Evolutionary conservation across 352 stramenopile species (phyloP).

Genomic region (Phytophthora citrophthora): DNA sequence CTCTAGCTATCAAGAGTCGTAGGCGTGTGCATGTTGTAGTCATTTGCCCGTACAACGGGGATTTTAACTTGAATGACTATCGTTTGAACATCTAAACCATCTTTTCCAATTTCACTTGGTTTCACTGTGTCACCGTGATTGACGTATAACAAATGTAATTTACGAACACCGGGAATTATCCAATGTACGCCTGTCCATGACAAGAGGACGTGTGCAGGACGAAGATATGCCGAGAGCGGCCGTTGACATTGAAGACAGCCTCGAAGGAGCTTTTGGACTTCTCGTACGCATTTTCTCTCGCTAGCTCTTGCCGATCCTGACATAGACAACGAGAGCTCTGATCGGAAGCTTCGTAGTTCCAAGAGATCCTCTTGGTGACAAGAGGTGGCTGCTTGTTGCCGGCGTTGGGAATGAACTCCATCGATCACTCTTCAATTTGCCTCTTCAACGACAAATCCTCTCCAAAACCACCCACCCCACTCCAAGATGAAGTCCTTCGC

Average conservation of each 20-base stretch:
- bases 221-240: slow-evolving; percentile 20
- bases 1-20: slow-evolving; percentile 17
- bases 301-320: slow-evolving; percentile 20
- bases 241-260: slow-evolving; percentile 11
- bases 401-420: neutral
- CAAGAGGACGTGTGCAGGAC: neutral
- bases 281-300: neutral
- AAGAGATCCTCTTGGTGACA: slow-evolving; percentile 13
- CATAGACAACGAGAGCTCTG: slow-evolving; percentile 9
- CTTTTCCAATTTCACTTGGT: slow-evolving; percentile 14
- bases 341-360: neutral
- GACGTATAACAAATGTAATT: neutral
- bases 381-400: slow-evolving; percentile 15
- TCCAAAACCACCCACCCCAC: slow-evolving; percentile 1
- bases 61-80: slow-evolving; percentile 19
- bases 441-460: slow-evolving; percentile 42
- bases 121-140: neutral
- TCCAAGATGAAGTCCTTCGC: slow-evolving; percentile 39
- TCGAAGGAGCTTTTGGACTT: neutral
- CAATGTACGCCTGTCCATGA: neutral
- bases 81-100: slow-evolving; percentile 18
- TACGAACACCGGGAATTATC: slow-evolving; percentile 11
- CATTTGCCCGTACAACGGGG: slow-evolving; percentile 3
- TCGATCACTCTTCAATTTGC: slow-evolving; percentile 44
- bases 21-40: slow-evolving; percentile 27